Evolutionary conservation across 306 rosid genomes (phyloP).

Genomic region (Ceratonia siliqua): DNA sequence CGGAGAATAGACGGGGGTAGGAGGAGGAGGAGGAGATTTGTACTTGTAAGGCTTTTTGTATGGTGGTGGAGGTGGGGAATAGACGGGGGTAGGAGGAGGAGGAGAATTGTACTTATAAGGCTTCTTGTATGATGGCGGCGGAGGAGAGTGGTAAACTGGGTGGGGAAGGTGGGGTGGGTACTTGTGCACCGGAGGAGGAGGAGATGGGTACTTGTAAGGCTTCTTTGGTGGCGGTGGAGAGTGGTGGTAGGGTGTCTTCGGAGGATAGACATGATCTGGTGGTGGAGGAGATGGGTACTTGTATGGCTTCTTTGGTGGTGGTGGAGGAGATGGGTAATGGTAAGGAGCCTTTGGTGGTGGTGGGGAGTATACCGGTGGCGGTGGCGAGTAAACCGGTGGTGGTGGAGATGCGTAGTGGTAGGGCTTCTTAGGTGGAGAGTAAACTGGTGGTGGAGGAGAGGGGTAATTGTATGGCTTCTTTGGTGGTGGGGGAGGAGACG

Average conservation of each 20-base stretch:
- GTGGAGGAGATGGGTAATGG: constrained; percentile 19
- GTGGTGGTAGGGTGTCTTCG: too few relatives aligned
- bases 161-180: not conserved
- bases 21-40: constrained; percentile 17
- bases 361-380: constrained; percentile 27
- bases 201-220: not conserved
- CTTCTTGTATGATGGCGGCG: not conserved
- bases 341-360: constrained; percentile 16
- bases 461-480: constrained; percentile 24
- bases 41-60: constrained; percentile 1
- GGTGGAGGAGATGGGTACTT: constrained; percentile 33
- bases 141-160: not conserved
- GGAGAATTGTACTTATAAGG: not conserved
- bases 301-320: constrained; percentile 30
- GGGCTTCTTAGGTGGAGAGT: not conserved
- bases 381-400: constrained; percentile 29
- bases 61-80: constrained; percentile 14
- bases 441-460: not conserved
- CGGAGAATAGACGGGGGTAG: constrained; percentile 36
- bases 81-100: not conserved
- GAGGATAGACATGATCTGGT: too few relatives aligned
- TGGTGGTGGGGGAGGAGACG: constrained; percentile 36
- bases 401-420: not conserved
- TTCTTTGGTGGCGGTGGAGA: not conserved
- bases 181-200: not conserved